Evolutionary conservation across 2,329 filamentous ascomycete species (phyloP).

Genomic region (Xenosphaeropsis pyriputrescens): DNA sequence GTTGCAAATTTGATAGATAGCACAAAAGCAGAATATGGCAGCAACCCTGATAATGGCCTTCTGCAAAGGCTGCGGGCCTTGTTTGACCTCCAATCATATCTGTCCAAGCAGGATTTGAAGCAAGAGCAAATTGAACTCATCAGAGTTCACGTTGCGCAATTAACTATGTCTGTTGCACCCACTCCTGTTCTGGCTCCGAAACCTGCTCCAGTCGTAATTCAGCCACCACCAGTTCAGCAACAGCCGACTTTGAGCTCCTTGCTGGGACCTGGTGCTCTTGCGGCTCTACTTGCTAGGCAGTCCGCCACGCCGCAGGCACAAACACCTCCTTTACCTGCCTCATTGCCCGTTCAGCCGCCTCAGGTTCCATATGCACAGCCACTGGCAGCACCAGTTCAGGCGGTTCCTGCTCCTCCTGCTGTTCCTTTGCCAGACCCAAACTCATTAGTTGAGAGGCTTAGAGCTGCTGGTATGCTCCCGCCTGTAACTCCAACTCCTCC

Average conservation of each 20-base stretch:
- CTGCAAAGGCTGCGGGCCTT: slow-evolving; percentile 74
- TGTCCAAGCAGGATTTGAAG: slow-evolving; percentile 65
- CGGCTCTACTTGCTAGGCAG: slow-evolving; percentile 39
- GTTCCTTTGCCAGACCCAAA: slow-evolving; percentile 22
- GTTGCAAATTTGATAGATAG: slow-evolving; percentile 64
- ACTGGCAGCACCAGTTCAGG: slow-evolving; percentile 13
- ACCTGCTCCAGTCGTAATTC: slow-evolving; percentile 13
- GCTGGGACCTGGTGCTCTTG: slow-evolving; percentile 31
- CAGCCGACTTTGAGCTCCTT: slow-evolving; percentile 37
- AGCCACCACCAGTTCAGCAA: slow-evolving; percentile 10
- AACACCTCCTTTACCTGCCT: slow-evolving; percentile 27
- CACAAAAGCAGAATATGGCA: slow-evolving; percentile 59
- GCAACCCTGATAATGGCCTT: slow-evolving; percentile 60
- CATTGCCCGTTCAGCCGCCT: slow-evolving; percentile 31
- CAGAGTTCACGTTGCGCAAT: slow-evolving; percentile 68
- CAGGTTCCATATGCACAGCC: slow-evolving; percentile 26
- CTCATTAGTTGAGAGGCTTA: slow-evolving; percentile 50
- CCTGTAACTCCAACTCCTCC: slow-evolving; percentile 24
- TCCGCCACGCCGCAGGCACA: slow-evolving; percentile 32
- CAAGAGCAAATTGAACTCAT: slow-evolving; percentile 73
- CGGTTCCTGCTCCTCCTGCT: slow-evolving; percentile 21
- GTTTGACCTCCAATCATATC: slow-evolving; percentile 66
- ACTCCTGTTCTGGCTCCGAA: slow-evolving; percentile 14
- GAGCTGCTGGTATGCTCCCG: slow-evolving; percentile 51
- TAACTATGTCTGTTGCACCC: slow-evolving; percentile 26